Base-by-base conservation (phyloP, 441 rosid species). In the Croton setiger region DNA sequence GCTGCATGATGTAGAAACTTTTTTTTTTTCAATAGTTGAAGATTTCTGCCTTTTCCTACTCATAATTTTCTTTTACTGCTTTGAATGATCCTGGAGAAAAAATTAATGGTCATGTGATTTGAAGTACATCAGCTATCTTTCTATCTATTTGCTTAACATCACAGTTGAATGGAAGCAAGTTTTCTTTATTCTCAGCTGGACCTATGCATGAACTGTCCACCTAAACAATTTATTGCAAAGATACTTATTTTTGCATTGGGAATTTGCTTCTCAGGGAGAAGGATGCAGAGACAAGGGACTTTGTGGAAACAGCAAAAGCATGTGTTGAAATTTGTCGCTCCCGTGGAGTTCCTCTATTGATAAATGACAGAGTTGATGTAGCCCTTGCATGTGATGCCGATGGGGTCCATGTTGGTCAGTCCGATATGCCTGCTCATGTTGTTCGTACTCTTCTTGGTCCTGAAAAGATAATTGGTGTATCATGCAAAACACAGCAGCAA, bases 381-480 rank as follows among this genome's bases (percentile, higher is more conserved):
- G 97, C 97, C 70, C 84, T 95, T 53, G 93, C 97, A 58, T 84
- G 91, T 74, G 80, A 85, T 15, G 97, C 98, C 14, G 91, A 92
- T 71, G 98, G 99, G 43, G 96, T 95, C 53, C 98, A 95, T 76
- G 83, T 95, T 0, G 97, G 99, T 41, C 98, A 95, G 54, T 86
- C 93, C 0, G 96, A 92, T 77, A 87, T 92, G 88, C 92, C 97
- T 36, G 91, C 71, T 53, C 57, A 65, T n/a, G 52, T 66, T 35
- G 95, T 73, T 15, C 90, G 97, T 5, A 15, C 84, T 33, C 90
- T 95, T 76, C 89, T 95, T 45, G 96, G 99, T 43, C 92, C 89
- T 1, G 95, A 90, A 54, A 95, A 95, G 83, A 84, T 88, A 81
- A 85, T 92, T 0, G 95, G 97, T 0, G 90, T 92, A 12, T 92